Conservation (phyloP, 202 grass and related monocot species). For the Brachypodium distachyon region DNA sequence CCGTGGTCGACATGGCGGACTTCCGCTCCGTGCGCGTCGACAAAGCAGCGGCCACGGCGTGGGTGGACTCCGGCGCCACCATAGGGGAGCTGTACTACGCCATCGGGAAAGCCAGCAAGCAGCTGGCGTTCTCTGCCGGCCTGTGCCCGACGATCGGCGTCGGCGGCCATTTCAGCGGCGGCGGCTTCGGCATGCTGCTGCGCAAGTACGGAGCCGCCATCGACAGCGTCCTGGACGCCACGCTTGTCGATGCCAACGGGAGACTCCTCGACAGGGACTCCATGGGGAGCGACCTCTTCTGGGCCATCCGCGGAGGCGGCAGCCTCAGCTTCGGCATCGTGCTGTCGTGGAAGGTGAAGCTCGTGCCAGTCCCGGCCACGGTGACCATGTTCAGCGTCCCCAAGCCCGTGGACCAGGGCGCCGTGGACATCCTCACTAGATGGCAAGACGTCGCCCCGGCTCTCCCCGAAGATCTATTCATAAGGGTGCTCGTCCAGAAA, state of each 20-base stretch:
- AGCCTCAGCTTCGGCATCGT: neutral
- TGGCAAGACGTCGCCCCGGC: neutral
- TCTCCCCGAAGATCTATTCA: neutral
- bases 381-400: neutral
- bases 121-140: neutral
- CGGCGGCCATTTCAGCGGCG: neutral
- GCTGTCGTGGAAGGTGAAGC: neutral
- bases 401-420: neutral
- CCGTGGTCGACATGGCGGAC: slow-evolving; percentile 33
- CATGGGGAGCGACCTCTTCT: neutral
- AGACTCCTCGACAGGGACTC: neutral
- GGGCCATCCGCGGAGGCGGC: neutral
- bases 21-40: slow-evolving; percentile 18
- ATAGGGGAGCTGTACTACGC: neutral
- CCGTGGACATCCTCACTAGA: neutral
- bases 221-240: neutral
- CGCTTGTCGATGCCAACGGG: neutral
- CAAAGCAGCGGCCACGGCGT: neutral
- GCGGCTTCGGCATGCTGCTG: neutral
- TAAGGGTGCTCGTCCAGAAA: neutral
- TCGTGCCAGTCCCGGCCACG: neutral
- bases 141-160: neutral
- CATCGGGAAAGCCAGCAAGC: neutral
- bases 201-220: neutral
- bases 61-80: neutral